Percentiles rank a stretch among this genome's conserved stretches.
Conservation (phyloP, 2,329 filamentous ascomycete species). For the Colletotrichum karsti region DNA sequence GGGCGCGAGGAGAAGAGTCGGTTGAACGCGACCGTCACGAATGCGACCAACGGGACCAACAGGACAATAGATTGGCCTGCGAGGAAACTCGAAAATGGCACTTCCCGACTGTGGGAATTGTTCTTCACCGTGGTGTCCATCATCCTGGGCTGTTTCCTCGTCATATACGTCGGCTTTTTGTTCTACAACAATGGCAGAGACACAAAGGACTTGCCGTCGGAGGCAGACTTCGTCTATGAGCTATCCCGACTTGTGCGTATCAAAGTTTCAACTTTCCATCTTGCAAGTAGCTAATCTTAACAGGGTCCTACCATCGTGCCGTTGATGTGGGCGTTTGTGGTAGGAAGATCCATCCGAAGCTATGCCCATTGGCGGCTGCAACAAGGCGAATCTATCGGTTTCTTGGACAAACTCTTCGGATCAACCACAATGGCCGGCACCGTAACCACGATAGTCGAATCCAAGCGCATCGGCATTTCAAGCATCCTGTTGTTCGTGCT, state of each 20-base stretch:
- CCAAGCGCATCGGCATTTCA: neutral
- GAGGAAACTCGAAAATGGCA: neutral
- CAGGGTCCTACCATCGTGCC: neutral
- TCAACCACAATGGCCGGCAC: neutral
- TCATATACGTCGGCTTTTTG: neutral
- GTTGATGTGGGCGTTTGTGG: neutral
- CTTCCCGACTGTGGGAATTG: neutral
- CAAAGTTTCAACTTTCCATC: neutral
- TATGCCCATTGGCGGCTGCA: constrained; percentile 2
- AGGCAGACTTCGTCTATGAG: neutral
- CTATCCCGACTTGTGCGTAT: neutral
- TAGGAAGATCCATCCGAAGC: neutral
- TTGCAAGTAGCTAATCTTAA: neutral
- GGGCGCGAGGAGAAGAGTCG: no score
- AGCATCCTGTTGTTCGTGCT: neutral
- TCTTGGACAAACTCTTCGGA: neutral
- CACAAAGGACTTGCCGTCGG: neutral
- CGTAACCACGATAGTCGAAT: neutral
- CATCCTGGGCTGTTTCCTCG: neutral
- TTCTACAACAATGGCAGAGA: neutral
- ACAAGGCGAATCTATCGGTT: neutral
- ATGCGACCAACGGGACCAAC: neutral
- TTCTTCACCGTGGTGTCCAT: neutral
- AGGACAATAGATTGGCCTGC: neutral
- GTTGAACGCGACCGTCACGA: no score